Percentiles rank a stretch among this genome's conserved stretches.
phyloP scores from a whole-genome alignment of 163 green algal species.

The Coccomyxa subellipsoidea region DNA sequence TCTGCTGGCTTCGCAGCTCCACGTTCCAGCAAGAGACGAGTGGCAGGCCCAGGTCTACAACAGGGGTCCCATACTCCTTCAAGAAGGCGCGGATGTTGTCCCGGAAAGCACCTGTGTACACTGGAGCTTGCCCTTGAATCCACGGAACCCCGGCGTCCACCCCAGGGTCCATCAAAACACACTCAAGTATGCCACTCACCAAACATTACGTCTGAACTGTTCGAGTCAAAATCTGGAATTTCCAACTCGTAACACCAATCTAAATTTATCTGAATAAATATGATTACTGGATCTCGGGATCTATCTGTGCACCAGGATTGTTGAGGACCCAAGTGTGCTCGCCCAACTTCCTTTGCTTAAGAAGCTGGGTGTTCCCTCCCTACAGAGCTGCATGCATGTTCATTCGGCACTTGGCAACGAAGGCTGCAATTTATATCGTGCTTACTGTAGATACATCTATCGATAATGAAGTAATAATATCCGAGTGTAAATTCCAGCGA shows the following conservation, averaged over 20 bases:
- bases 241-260: too few relatives aligned
- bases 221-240: too few relatives aligned
- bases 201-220: too few relatives aligned
- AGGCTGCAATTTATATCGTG: too few relatives aligned
- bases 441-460: too few relatives aligned
- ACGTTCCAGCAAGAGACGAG: neutral
- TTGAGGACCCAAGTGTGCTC: neutral
- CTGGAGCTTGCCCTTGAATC: neutral
- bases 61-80: neutral
- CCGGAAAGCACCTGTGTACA: neutral
- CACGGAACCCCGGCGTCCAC: neutral
- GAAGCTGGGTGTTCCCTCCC: neutral
- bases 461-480: too few relatives aligned
- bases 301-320: too few relatives aligned
- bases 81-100: neutral
- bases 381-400: neutral
- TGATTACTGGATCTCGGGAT: too few relatives aligned
- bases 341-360: neutral
- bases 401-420: neutral
- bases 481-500: too few relatives aligned
- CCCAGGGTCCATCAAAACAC: neutral
- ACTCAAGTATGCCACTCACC: too few relatives aligned
- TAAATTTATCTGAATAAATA: too few relatives aligned
- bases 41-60: slow-evolving; percentile 6
- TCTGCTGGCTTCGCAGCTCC: neutral